phyloP scores from a whole-genome alignment of 2,329 filamentous ascomycete genomes.

The Blastomyces gilchristii region DNA sequence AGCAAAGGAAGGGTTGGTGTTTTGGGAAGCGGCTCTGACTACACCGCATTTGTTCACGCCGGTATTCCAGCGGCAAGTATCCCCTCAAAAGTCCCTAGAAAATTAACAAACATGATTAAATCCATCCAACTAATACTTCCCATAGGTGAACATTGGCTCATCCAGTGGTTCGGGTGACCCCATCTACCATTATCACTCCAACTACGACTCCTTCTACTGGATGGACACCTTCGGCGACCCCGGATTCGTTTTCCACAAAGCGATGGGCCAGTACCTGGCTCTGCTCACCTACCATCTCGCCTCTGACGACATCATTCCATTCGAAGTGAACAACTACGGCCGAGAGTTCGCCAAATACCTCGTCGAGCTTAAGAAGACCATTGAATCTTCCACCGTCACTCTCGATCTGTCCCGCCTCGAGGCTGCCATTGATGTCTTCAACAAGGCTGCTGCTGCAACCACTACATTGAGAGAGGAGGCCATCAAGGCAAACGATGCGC shows the following conservation, averaged over 20 bases:
- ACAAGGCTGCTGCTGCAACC: conserved; percentile 18
- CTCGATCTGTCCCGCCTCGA: conserved; percentile 19
- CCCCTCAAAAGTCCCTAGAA: background rate
- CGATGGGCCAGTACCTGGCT: conserved; percentile 40
- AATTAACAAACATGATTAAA: background rate
- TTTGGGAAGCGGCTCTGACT: conserved; percentile 39
- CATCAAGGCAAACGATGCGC: conserved; percentile 9
- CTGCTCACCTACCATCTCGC: conserved; percentile 36
- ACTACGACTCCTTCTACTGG: conserved; percentile 43
- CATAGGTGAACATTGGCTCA: conserved; percentile 34
- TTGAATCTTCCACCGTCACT: conserved; percentile 19
- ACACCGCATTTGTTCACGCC: conserved; percentile 38
- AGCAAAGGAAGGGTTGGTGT: conserved; percentile 31
- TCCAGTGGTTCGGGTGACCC: conserved; percentile 30
- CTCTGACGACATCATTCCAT: conserved; percentile 30
- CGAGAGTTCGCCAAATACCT: conserved; percentile 28
- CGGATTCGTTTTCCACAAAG: conserved; percentile 40
- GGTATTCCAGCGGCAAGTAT: conserved; percentile 27
- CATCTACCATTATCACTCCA: conserved; percentile 40
- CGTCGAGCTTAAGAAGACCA: conserved; percentile 23
- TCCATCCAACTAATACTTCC: background rate
- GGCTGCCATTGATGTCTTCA: conserved; percentile 30
- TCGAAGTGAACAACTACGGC: conserved; percentile 32
- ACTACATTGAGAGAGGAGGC: conserved; percentile 9
- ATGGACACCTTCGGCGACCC: conserved; percentile 44